phyloP scores from a whole-genome alignment of 1,284 basidiomycete species.

The Tilletia walkeri region DNA sequence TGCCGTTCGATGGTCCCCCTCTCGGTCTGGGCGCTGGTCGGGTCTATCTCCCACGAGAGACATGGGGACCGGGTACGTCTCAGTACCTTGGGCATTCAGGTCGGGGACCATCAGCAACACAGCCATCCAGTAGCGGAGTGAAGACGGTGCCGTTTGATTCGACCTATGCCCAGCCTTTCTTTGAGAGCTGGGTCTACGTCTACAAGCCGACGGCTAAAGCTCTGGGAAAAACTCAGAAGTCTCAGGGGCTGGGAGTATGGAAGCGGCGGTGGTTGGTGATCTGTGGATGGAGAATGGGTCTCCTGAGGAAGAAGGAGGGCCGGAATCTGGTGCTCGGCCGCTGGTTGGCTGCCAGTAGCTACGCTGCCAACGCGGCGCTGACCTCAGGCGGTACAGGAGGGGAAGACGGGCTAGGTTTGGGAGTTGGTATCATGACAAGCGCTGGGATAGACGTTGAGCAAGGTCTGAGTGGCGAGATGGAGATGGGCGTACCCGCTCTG shows the following conservation, averaged over 20 bases:
- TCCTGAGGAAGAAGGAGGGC: constrained; percentile 33
- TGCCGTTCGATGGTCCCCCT: constrained; percentile 6
- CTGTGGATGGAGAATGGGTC: constrained; percentile 32
- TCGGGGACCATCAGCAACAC: too few relatives aligned
- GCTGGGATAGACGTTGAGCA: constrained; percentile 6
- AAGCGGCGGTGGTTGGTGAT: constrained; percentile 41
- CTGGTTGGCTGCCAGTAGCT: constrained; percentile 3
- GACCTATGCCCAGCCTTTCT: constrained; percentile 33
- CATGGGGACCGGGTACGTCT: not conserved
- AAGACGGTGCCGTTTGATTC: constrained; percentile 16
- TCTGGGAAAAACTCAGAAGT: constrained; percentile 20
- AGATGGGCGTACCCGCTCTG: not conserved
- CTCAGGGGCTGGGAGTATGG: constrained; percentile 34
- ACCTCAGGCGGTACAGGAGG: not conserved
- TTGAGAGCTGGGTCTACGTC: constrained; percentile 44
- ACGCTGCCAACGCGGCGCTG: not conserved
- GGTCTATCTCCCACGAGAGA: constrained; percentile 1
- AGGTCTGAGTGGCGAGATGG: not conserved
- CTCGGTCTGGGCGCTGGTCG: not conserved
- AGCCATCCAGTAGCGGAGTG: not conserved
- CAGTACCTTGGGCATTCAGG: too few relatives aligned
- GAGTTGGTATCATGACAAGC: constrained; percentile 11
- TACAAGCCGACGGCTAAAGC: constrained; percentile 28
- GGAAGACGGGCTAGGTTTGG: constrained; percentile 1
- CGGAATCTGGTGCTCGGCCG: not conserved